Evolutionary conservation across 495 filamentous ascomycete species (phyloP).

Genomic region (Bacidia rubella): DNA sequence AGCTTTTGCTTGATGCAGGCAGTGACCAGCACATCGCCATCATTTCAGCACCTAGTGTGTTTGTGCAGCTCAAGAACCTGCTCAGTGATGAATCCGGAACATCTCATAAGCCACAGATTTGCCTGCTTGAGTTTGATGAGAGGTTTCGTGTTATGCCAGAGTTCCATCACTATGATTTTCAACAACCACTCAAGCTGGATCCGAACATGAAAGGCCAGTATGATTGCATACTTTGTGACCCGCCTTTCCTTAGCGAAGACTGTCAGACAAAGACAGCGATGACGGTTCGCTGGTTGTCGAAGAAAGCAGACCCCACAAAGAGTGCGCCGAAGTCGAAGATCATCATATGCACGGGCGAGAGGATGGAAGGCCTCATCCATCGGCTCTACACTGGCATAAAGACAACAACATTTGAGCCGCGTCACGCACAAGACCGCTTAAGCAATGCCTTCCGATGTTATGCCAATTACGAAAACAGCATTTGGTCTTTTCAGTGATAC

Average conservation of each 20-base stretch:
- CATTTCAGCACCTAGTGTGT: constrained; percentile 63
- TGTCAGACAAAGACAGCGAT: constrained; percentile 74
- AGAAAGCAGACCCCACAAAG: constrained; percentile 22
- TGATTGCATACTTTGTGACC: constrained; percentile 59
- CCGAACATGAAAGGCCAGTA: constrained; percentile 46
- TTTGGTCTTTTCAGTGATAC: constrained; percentile 31
- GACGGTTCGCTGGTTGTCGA: constrained; percentile 54
- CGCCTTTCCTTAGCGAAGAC: constrained; percentile 64
- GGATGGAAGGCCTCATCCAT: constrained; percentile 34
- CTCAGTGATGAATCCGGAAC: constrained; percentile 29
- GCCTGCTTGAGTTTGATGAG: constrained; percentile 56
- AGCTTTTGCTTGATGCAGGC: constrained; percentile 44
- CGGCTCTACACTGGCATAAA: constrained; percentile 16
- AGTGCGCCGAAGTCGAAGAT: constrained; percentile 27
- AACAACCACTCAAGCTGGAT: constrained; percentile 44
- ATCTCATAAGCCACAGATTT: constrained; percentile 37
- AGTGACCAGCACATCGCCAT: constrained; percentile 45
- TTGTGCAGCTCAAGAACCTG: constrained; percentile 58
- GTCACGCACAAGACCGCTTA: constrained; percentile 48
- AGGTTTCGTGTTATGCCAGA: constrained; percentile 58
- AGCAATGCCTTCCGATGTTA: constrained; percentile 73
- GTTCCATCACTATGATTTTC: constrained; percentile 61
- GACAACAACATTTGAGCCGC: constrained; percentile 31
- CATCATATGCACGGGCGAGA: constrained; percentile 62
- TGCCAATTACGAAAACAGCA: constrained; percentile 51